Percentiles rank a stretch among this genome's conserved stretches.
Evolutionary conservation across 2,329 filamentous ascomycete species (phyloP).

Genomic region (Bipolaris victoriae): DNA sequence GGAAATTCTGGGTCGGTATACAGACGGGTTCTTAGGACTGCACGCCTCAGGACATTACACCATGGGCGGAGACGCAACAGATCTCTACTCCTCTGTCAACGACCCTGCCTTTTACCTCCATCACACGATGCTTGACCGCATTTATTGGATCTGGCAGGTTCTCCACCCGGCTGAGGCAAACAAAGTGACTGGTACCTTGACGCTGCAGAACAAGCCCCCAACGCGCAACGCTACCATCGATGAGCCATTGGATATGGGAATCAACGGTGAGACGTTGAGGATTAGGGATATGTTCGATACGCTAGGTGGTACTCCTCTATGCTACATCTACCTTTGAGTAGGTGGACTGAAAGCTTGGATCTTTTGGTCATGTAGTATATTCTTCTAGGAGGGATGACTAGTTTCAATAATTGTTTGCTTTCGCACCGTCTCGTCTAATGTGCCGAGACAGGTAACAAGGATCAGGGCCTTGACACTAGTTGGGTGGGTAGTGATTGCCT

Average conservation of each 20-base stretch:
- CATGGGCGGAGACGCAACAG: slow-evolving; percentile 8
- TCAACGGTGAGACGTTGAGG: slow-evolving; percentile 8
- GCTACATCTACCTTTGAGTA: slow-evolving; percentile 5
- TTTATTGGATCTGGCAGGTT: slow-evolving; percentile 10
- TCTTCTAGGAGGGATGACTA: too few relatives aligned
- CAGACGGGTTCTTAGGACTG: slow-evolving; percentile 6
- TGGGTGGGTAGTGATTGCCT: neutral
- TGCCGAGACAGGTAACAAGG: neutral
- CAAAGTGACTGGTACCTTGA: slow-evolving; percentile 9
- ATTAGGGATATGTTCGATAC: slow-evolving; percentile 9
- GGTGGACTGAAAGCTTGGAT: neutral
- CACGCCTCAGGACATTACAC: slow-evolving; percentile 9
- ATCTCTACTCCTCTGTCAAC: slow-evolving; percentile 11
- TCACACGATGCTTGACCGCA: slow-evolving; percentile 11
- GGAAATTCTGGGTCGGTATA: slow-evolving; percentile 10
- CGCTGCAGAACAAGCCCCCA: slow-evolving; percentile 5
- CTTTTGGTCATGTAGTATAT: too few relatives aligned
- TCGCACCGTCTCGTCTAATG: neutral
- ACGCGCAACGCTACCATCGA: slow-evolving; percentile 10
- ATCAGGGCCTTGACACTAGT: neutral
- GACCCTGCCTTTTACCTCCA: slow-evolving; percentile 10
- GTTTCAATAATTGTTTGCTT: neutral
- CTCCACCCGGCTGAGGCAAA: slow-evolving; percentile 11
- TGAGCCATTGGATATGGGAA: slow-evolving; percentile 5
- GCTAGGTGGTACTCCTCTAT: slow-evolving; percentile 4